phyloP scores from a whole-genome alignment of 73 alveolate genomes.

The Tetrahymena borealis region DNA sequence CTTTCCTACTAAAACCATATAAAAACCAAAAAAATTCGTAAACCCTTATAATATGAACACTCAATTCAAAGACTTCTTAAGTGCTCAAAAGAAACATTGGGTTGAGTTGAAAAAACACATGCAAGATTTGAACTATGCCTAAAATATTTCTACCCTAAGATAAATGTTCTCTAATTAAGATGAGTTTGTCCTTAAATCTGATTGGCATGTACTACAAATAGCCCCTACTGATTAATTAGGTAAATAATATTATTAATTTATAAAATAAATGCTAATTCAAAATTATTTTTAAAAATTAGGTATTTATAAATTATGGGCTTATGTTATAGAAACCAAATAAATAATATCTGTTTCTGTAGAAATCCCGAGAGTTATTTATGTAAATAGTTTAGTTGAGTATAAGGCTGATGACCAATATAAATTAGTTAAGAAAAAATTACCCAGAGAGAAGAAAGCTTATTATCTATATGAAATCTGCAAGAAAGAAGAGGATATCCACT shows the following conservation, averaged over 20 bases:
- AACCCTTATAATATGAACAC: slow-evolving; percentile 23
- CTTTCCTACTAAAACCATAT: not conserved
- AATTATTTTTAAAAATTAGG: slow-evolving; percentile 48
- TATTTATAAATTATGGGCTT: slow-evolving; percentile 53
- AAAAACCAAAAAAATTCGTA: not conserved
- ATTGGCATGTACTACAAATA: slow-evolving; percentile 21
- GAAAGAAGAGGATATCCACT: slow-evolving; percentile 73
- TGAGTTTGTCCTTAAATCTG: not conserved
- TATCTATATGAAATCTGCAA: slow-evolving; percentile 71
- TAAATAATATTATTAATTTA: not conserved
- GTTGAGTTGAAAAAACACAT: not conserved
- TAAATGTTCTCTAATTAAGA: slow-evolving; percentile 1
- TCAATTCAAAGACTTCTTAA: slow-evolving; percentile 15
- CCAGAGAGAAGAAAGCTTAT: slow-evolving; percentile 79
- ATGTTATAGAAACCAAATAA: slow-evolving; percentile 33
- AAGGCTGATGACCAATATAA: slow-evolving; percentile 38
- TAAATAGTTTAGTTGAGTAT: slow-evolving; percentile 42
- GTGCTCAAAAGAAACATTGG: slow-evolving; percentile 9
- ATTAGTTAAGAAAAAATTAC: slow-evolving; percentile 71
- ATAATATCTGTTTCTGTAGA: slow-evolving; percentile 42
- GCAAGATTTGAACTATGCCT: not conserved
- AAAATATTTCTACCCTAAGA: not conserved
- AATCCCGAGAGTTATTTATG: slow-evolving; percentile 51
- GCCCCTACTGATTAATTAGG: not conserved
- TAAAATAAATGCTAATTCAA: not conserved